phyloP scores from a whole-genome alignment of 139 green algal genomes.

The Mychonastes homosphaera region DNA sequence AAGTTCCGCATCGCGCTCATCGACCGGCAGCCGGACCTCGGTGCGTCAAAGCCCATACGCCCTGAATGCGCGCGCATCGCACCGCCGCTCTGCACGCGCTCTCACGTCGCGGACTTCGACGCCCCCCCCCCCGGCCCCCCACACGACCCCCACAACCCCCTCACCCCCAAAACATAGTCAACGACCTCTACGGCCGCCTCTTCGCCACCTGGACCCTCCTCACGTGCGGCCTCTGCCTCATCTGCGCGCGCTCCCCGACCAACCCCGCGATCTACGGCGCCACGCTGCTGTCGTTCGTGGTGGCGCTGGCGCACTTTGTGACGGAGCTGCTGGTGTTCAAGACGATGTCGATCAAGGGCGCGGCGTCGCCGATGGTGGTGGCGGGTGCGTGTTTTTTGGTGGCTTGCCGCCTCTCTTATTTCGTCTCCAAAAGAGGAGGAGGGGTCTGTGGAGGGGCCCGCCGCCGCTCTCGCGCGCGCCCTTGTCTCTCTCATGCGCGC shows the following conservation, averaged over 20 bases:
- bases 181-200: constrained; percentile 56
- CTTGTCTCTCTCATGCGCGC: not conserved
- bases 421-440: not conserved
- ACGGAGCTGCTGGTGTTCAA: constrained; percentile 59
- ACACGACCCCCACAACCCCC: not conserved
- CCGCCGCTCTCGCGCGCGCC: too few species aligned
- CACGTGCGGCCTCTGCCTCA: constrained; percentile 68
- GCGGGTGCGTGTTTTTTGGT: constrained; percentile 45
- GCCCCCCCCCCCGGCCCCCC: not conserved
- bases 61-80: not conserved
- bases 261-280: constrained; percentile 59
- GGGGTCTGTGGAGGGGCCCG: too few species aligned
- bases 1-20: constrained; percentile 65
- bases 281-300: constrained; percentile 66
- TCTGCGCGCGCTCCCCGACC: constrained; percentile 59
- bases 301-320: constrained; percentile 62
- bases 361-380: constrained; percentile 52
- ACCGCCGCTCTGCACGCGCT: not conserved
- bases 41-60: constrained; percentile 16
- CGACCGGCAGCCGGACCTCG: constrained; percentile 41
- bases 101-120: not conserved
- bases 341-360: constrained; percentile 51
- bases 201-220: constrained; percentile 75
- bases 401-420: not conserved
- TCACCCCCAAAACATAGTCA: constrained; percentile 47